Evolutionary conservation across 768 basidiomycete genomes (phyloP), one percentile per base, ranked within the genome.

Genomic region (Crepidotus variabilis): DNA sequence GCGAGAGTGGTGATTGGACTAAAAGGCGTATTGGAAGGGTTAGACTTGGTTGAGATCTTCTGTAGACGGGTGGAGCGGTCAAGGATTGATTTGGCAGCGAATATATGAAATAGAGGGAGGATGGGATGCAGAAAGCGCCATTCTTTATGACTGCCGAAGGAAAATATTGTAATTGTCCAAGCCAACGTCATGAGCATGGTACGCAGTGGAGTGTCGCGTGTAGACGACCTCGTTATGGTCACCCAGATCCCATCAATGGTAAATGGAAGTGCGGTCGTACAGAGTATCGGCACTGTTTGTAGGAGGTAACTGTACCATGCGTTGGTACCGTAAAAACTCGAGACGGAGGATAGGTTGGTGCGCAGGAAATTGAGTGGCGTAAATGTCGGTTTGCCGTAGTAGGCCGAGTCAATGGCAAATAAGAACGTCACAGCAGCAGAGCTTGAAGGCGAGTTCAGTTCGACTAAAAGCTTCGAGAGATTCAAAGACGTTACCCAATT

Each of bases 91-190:
- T 84, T 84, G 0, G 92, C 78, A 10, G 90, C 88, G 57, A 97
- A 78, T 20, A 94, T 61, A 62, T 97, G 87, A 39, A 96, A 72
- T 28, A 93, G 70, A 0, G 97, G 95, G 2, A 98, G 76, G 18
- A 98, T 68, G 0, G 96, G 94, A 61, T 98, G 95, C 6, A 98
- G 74, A 73, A 99, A 98, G 7, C 97, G 81, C 94, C 94, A 98
- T 77, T 99, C 97, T 65, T 98, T 98, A 75, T 99, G 97, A 1
- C 89, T 87, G 1, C 90, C 79, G 2, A 89, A 58, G 7, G 96
- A 98, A 67, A 92, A 94, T 6, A 88, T 67, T 2, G 65, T 63
- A 28, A 87, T 67, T 0, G 88, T 85, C 87, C 90, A 92, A 18
- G 73, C 59, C 1, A 88, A 61, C 22, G 77, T 71, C 2, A 70